Evolutionary conservation across 2,329 filamentous ascomycete species (phyloP), one percentile per base, ranked within the genome.

Genomic region (Westerdykella ornata): DNA sequence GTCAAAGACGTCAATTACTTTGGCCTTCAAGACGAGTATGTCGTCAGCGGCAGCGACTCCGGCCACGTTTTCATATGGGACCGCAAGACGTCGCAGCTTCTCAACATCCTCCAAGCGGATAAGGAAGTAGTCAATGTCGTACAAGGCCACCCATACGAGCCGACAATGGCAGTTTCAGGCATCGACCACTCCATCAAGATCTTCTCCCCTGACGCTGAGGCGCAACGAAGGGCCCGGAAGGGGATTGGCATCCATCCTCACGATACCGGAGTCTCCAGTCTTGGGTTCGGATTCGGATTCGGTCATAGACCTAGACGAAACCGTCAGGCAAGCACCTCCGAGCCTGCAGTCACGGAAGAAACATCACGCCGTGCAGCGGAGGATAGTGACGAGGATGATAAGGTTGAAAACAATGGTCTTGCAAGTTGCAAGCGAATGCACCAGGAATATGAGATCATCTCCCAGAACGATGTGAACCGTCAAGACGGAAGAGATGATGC

Each of bases 1-100:
- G 79, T 84, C 51, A 84, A 84, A 52, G 81, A 84, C 53, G 78
- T 83, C 45, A 83, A 83, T 46, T 84, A 76, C 63, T 83, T 80
- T 47, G 81, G 81, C 0, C 63, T 81, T 29, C 67, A 82, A 44
- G 81, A 84, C 51, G 80, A 84, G 54, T 84, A 82, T 47, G 78
- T 84, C 9, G 79, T 84, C 9, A 80, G 76, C 42, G 81, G 81
- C 5, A 80, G 76, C 44, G 81, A 84, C 52, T 78, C 75, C 38
- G 81, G 81, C 1, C 75, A 84, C 55, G 56, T 84, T 17, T 84
- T 84, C 60, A 82, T 84, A 39, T 84, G 80, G 81, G 79, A 84
- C 51, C 73, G 75, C 41, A 78, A 80, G 52, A 80, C 77, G 4
- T 67, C 70, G 14, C 68, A 78, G 42, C 63, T 84, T 37, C 68